Evolutionary conservation across 163 green algal genomes (phyloP), one percentile per base, ranked within the genome.

Genomic region (Coccomyxa subellipsoidea): DNA sequence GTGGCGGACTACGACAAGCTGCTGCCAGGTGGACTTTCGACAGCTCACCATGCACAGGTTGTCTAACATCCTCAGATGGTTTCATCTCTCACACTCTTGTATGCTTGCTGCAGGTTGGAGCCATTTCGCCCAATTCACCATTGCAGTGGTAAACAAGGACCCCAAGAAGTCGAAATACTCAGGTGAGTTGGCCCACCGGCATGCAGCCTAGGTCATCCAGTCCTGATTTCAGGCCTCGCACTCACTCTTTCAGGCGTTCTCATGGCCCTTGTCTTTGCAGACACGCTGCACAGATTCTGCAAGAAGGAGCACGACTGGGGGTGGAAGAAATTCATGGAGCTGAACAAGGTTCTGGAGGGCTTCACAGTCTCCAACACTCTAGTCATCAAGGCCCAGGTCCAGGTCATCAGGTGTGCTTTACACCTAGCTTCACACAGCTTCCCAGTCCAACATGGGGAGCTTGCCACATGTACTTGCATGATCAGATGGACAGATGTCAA

Each of bases 301-400:
- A 99, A 99, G 86, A 99, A 99, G 91, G 96, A 99, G 91, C 96
- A 99, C 86, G 96, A 99, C 88, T 99, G 96, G 96, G 96, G 96
- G 0, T 99, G 96, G 96, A 99, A 99, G 89, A 99, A 99, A 90
- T 99, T 99, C 90, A 99, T 99, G 94, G 95, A 98, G 89, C 86
- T 96, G 35, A 88, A 81, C 38, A 98, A 98, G 84, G 91, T 98
- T 35, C 76, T 96, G 82, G 96, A 99, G 73, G 96, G 96, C 23
- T 99, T 98, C 88, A 96, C 93, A 3, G 90, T 91, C 23, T 77
- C 92, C 3, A 96, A 98, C 89, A 97, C 92, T 10, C 89, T 99
- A 18, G 91, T 98, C 47, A 99, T 99, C 90, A 98, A 98, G 88
- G 96, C 95, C 29, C 96, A 99, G 86, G 95, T 99, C 4, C 94